A percentile compares a stretch with the other conserved stretches of the same genome.
These are phyloP conservation scores for Panellus pusillus DNA, from an alignment of 768 basidiomycete species.

Conservation along the genomic window DNA sequence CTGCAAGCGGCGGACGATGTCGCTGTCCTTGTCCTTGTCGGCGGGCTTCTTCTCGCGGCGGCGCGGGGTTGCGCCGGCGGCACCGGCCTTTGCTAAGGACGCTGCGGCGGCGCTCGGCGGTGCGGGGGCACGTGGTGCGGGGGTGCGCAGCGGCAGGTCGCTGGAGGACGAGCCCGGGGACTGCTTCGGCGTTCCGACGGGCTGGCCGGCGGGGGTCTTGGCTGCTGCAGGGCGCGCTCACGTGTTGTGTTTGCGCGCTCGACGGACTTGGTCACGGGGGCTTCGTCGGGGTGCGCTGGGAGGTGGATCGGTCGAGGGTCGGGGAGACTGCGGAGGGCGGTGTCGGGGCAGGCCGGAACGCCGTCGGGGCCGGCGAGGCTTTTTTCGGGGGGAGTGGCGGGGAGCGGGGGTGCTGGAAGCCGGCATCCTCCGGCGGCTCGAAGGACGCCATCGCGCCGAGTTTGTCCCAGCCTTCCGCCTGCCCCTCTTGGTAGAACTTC, in stretches of 20 bases:
- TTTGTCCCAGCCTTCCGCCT: conserved; percentile 84
- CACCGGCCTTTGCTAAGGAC: conserved; percentile 61
- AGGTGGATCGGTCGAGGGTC: conserved; percentile 83
- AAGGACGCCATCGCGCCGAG: conserved; percentile 58
- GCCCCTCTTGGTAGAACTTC: conserved; percentile 94
- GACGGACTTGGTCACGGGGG: conserved; percentile 44
- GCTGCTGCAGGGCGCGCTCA: conserved; percentile 39
- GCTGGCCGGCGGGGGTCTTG: conserved; percentile 29
- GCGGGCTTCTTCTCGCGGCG: conserved; percentile 83
- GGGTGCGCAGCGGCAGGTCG: conserved; percentile 47
- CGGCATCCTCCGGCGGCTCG: conserved; percentile 31
- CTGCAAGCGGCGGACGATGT: conserved; percentile 88
- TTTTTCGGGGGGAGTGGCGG: conserved; percentile 54
- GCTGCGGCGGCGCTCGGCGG: conserved; percentile 63
- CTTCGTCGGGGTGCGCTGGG: conserved; percentile 72
- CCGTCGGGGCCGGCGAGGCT: conserved; percentile 38
- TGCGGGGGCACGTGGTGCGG: conserved; percentile 8
- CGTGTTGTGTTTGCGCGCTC: conserved; percentile 70
- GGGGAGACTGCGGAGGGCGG: conserved; percentile 65
- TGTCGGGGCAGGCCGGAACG: conserved; percentile 77
- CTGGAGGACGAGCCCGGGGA: conserved; percentile 61
- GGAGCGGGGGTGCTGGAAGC: conserved; percentile 53
- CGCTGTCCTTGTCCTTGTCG: conserved; percentile 78
- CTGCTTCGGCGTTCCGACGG: conserved; percentile 42
- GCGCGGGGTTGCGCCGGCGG: conserved; percentile 79